A percentile compares a stretch with the other conserved stretches of the same genome.
phyloP scores from a whole-genome alignment of 768 basidiomycete genomes.

The Fomitopsis serialis region DNA sequence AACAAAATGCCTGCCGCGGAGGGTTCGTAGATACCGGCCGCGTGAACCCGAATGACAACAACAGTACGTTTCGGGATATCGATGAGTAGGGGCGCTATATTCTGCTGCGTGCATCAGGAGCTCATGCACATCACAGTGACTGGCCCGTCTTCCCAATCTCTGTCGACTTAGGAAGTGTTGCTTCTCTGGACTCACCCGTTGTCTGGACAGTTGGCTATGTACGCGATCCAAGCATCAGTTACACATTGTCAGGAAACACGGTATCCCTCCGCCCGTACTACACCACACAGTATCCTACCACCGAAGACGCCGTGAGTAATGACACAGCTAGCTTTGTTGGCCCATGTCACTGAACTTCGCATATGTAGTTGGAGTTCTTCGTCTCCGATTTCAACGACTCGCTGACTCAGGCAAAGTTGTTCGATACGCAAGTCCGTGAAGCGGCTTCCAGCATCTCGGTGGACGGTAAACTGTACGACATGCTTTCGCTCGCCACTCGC shows the following conservation, averaged over 20 bases:
- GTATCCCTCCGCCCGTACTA: constrained; percentile 14
- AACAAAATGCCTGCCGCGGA: constrained; percentile 5
- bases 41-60: constrained; percentile 4
- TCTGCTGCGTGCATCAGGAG: background rate
- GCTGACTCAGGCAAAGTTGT: constrained; percentile 7
- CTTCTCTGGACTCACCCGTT: constrained; percentile 10
- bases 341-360: too few relatives aligned
- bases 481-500: constrained; percentile 20
- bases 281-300: background rate
- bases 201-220: constrained; percentile 24
- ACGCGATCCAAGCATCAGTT: constrained; percentile 19
- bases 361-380: constrained; percentile 16
- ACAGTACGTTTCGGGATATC: constrained; percentile 9
- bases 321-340: too few relatives aligned
- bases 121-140: background rate
- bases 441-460: constrained; percentile 15
- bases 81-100: constrained; percentile 1
- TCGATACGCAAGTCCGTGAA: constrained; percentile 16
- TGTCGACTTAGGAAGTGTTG: constrained; percentile 19
- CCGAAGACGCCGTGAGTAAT: constrained; percentile 3
- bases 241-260: constrained; percentile 5
- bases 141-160: constrained; percentile 22
- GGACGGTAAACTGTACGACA: constrained; percentile 10
- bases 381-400: constrained; percentile 15
- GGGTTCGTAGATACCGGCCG: constrained; percentile 12